Base-by-base conservation (phyloP, 2,329 filamentous ascomycete species). In the Fonsecaea multimorphosa region DNA sequence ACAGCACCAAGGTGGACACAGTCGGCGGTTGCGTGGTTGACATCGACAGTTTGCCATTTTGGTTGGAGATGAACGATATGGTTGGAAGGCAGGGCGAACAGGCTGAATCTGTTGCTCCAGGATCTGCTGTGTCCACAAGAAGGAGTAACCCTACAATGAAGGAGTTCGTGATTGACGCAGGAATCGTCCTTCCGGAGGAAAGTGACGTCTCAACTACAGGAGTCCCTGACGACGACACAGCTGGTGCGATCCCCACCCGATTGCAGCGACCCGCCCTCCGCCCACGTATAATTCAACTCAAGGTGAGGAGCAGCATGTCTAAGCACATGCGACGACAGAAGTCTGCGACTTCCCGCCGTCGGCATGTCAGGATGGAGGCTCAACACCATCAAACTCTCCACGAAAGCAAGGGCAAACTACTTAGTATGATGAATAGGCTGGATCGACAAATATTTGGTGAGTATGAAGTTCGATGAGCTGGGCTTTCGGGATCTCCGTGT, bases 91-190 rank as follows among this genome's bases (percentile, higher is more conserved):
- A 11, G 19, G 4, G 8, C 8, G 22, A 49, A 24, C 5, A 6
- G 44, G 24, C 44, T 24, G 22, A 24, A 49, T 12, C 44, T 3
- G 4, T 7, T 22, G 0, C 0, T 1, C 16, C 38, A 8, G 38
- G n/a, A 19, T 6, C 38, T 44, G 38, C 16, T 44, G 19, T 16
- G 19, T 49, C 19, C 9, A 24, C 6, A 24, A 12, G 5, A 3
- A 12, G 19, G 2, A 8, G 24, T 3, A 53, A 22, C 2, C 27
- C 2, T 3, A 12, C 19, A 52, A 29, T 11, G 12, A 54, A 19
- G 34, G 44, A 52, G 31, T 52, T 60, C n/a, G 29, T 29, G n/a
- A 52, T 38, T 12, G 44, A 59, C 2, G 40, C 57, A 24, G 57
- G 57, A 27, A 9, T 36, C n/a, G 2, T 51, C 11, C 8, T 22